Evolutionary conservation across 2,329 filamentous ascomycete genomes (phyloP), one percentile per base, ranked within the genome.

Genomic region (Dothidotthia symphoricarpi): DNA sequence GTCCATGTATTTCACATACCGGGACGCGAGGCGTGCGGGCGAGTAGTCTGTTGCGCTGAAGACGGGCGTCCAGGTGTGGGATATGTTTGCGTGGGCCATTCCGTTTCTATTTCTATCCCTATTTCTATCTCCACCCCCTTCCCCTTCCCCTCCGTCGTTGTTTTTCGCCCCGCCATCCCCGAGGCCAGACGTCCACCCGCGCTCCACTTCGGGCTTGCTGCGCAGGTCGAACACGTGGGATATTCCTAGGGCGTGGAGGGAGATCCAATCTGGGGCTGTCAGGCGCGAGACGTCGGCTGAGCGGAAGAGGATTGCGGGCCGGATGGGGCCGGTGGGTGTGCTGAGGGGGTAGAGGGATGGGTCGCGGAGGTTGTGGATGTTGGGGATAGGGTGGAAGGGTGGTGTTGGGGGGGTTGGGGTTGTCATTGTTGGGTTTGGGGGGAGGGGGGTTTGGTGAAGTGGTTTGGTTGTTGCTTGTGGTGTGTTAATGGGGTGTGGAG

Each of bases 171-270:
- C 53, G 8, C 49, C n/a, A n/a, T 22, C 53, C 0, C 49, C 43
- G 16, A 55, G 39, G 3, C 49, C 55, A n/a, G n/a, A n/a, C 0
- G 39, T 41, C 54, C 54, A 60, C 1, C 51, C 63, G 16, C 66
- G 63, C 38, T 75, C 65, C 35, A 86, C 76, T 67, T 87, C 83
- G 13, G 71, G 68, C 13, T 67, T 64, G 16, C 79, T 83, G 37
- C 86, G 76, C 8, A 89, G 70, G 67, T 89, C 85, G 60, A 82
- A 89, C 34, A 86, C 75, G 46, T 75, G 72, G 16, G 70, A 74
- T 49, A 91, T 77, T n/a, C 77, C 75, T 36, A 87, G 69, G 4
- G 62, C 51, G 19, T 70, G 35, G 0, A 66, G 13, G 9, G 41
- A 22, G 3, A 34, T 26, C 56, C 62, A 64, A 11, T 47, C 61